phyloP scores from a whole-genome alignment of 139 green algal genomes.

The Chlorella sp. region DNA sequence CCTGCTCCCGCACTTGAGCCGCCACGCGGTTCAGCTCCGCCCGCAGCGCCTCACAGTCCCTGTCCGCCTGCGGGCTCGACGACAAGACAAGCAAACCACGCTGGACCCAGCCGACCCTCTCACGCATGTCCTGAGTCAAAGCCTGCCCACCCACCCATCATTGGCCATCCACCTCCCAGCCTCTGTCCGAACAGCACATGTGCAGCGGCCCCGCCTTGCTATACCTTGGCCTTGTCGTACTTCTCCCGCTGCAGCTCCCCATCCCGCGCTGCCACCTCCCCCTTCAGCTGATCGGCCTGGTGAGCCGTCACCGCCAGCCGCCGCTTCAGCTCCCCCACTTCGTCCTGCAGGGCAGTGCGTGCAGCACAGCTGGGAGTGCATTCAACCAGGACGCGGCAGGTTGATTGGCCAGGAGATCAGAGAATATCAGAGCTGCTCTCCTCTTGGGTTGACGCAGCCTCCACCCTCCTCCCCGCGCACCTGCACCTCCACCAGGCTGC shows the following conservation, averaged over 20 bases:
- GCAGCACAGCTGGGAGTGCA: too few relatives aligned
- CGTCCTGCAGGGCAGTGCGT: conserved; percentile 72
- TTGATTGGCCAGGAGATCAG: too few relatives aligned
- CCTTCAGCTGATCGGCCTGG: conserved; percentile 93
- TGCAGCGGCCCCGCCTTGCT: not conserved
- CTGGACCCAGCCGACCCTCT: too few relatives aligned
- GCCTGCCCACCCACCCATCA: not conserved
- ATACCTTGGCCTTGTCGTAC: conserved; percentile 91
- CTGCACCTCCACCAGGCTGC: conserved; percentile 90
- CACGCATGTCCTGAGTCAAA: too few relatives aligned
- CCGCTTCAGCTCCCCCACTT: conserved; percentile 93
- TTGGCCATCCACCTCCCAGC: too few relatives aligned
- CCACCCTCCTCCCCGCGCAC: conserved; percentile 75
- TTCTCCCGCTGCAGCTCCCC: conserved; percentile 88
- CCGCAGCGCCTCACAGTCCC: conserved; percentile 89
- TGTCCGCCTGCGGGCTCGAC: conserved; percentile 90
- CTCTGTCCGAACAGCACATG: too few relatives aligned
- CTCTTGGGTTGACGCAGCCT: too few relatives aligned
- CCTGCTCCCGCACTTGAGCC: conserved; percentile 66
- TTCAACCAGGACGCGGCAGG: too few relatives aligned
- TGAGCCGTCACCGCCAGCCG: conserved; percentile 90
- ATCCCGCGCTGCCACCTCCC: conserved; percentile 89
- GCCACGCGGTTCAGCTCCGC: conserved; percentile 74
- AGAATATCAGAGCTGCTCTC: too few relatives aligned
- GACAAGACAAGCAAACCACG: too few relatives aligned